phyloP scores from a whole-genome alignment of 331 rosid species.

The Rosa hybrid region DNA sequence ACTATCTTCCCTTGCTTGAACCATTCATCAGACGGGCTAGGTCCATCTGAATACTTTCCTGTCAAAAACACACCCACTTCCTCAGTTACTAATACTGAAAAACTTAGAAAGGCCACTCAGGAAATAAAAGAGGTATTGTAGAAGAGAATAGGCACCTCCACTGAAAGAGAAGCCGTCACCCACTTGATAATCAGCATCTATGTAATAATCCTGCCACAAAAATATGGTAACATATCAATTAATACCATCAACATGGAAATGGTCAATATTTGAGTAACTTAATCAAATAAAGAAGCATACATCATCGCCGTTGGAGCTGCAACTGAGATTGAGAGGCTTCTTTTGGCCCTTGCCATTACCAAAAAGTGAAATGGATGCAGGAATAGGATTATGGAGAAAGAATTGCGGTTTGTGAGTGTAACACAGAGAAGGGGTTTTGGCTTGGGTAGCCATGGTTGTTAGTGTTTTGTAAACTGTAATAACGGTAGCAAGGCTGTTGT shows the following conservation, averaged over 20 bases:
- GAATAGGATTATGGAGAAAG: constrained; percentile 27
- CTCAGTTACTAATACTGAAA: neutral
- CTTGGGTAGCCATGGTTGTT: constrained; percentile 36
- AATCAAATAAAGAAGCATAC: constrained; percentile 33
- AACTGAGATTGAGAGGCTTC: constrained; percentile 38
- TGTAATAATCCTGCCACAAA: constrained; percentile 59
- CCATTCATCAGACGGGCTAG: constrained; percentile 89
- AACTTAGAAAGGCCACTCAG: neutral
- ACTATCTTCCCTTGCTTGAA: constrained; percentile 80
- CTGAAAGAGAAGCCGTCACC: constrained; percentile 95
- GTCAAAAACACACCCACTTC: constrained; percentile 17
- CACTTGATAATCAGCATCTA: constrained; percentile 72
- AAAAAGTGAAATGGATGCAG: constrained; percentile 30
- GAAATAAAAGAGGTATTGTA: neutral
- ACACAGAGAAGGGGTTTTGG: constrained; percentile 18
- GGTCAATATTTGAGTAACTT: neutral
- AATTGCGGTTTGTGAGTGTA: constrained; percentile 37
- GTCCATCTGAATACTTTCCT: constrained; percentile 87
- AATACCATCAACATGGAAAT: neutral
- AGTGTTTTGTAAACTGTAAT: neutral
- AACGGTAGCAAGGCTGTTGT: neutral
- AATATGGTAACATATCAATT: neutral
- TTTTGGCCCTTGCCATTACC: constrained; percentile 24
- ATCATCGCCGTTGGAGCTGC: constrained; percentile 44
- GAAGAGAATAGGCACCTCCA: constrained; percentile 53